These are phyloP conservation scores for Polygonum maritimum DNA, from an alignment of 148 eudicot genomes.

Conservation along the genomic window DNA sequence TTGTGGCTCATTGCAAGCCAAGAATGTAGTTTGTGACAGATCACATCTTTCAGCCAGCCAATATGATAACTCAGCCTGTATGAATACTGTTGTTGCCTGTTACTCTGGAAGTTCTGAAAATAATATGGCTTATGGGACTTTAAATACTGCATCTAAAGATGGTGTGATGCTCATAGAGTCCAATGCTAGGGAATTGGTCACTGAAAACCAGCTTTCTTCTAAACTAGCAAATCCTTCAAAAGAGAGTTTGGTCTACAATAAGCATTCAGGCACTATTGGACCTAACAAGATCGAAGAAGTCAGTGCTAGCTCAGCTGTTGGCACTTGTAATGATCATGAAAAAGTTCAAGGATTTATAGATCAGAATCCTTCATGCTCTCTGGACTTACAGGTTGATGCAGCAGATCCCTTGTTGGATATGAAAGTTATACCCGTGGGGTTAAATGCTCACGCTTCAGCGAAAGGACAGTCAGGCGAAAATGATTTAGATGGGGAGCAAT, in stretches of 20 bases:
- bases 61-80: slow-evolving; percentile 15
- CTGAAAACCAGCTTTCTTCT: slow-evolving; percentile 5
- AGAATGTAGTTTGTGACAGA: background rate
- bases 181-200: slow-evolving; percentile 12
- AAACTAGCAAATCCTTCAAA: slow-evolving; percentile 11
- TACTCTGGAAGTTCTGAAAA: slow-evolving; percentile 23
- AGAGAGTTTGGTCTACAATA: slow-evolving; percentile 10
- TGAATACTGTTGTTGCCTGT: slow-evolving; percentile 14
- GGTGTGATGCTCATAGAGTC: slow-evolving; percentile 19
- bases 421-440: slow-evolving; percentile 10
- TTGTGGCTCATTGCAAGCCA: background rate
- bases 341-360: slow-evolving; percentile 16
- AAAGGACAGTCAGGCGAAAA: slow-evolving; percentile 9
- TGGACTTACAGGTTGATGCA: slow-evolving; percentile 6
- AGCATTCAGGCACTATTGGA: slow-evolving; percentile 21
- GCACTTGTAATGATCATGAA: slow-evolving; percentile 12
- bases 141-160: slow-evolving; percentile 21
- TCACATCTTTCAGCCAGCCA: slow-evolving; percentile 5
- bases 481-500: slow-evolving; percentile 14
- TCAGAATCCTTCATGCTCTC: slow-evolving; percentile 11
- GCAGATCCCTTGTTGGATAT: background rate
- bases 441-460: slow-evolving; percentile 8
- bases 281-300: slow-evolving; percentile 24
- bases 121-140: slow-evolving; percentile 11
- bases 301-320: slow-evolving; percentile 14